These are phyloP conservation scores for Yarrowia galli DNA, from an alignment of 1,139 yeast genomes.

Conservation along the genomic window DNA sequence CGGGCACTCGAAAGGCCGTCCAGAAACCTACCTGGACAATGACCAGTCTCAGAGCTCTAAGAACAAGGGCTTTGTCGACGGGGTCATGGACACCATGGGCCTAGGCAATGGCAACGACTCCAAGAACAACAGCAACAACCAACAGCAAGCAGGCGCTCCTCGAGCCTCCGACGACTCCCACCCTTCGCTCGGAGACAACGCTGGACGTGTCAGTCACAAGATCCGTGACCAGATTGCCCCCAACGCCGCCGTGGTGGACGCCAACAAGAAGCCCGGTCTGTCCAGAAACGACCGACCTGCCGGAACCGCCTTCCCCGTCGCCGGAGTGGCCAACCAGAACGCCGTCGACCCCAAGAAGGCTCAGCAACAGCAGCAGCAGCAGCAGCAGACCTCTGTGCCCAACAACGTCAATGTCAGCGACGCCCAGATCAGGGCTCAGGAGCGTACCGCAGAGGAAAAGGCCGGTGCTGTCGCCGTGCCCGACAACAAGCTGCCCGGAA, in stretches of 20 bases:
- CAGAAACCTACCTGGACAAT: slow-evolving; percentile 32
- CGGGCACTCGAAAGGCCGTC: slow-evolving; percentile 30
- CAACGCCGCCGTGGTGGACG: slow-evolving; percentile 46
- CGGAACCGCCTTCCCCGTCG: slow-evolving; percentile 48
- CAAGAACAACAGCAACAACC: background rate
- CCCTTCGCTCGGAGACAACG: slow-evolving; percentile 15
- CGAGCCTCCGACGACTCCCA: slow-evolving; percentile 4
- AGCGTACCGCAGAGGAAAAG: slow-evolving; percentile 40
- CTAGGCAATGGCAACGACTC: background rate
- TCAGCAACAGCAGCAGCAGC: slow-evolving; percentile 8
- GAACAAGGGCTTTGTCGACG: slow-evolving; percentile 22
- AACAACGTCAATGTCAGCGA: background rate
- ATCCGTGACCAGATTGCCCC: slow-evolving; percentile 22
- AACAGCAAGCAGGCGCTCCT: background rate
- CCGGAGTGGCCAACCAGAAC: slow-evolving; percentile 45
- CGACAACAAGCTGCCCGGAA: slow-evolving; percentile 36
- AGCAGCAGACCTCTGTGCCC: slow-evolving; percentile 5
- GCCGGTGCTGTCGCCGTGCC: slow-evolving; percentile 32
- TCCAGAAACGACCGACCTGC: slow-evolving; percentile 43
- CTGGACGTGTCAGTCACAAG: slow-evolving; percentile 9
- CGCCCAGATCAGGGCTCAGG: slow-evolving; percentile 39
- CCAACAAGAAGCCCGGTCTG: slow-evolving; percentile 46
- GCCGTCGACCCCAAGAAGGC: slow-evolving; percentile 44
- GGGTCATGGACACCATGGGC: slow-evolving; percentile 16
- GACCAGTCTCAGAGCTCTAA: slow-evolving; percentile 20